Conservation (phyloP, 1,139 yeast genomes). For the Saccharomycopsis hybrid region DNA sequence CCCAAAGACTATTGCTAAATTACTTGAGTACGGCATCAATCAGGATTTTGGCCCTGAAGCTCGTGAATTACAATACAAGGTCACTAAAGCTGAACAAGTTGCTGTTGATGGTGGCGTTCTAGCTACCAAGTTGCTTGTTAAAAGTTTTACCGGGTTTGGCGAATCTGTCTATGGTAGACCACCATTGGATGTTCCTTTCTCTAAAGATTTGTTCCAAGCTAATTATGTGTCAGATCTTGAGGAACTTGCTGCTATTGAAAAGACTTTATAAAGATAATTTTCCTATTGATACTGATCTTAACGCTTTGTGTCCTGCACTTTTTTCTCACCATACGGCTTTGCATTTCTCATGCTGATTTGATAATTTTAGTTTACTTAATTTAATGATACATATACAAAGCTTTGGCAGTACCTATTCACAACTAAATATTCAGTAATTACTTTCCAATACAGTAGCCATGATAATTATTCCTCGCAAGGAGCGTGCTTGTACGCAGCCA, state of each 20-base stretch:
- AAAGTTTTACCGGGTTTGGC: slow-evolving; percentile 20
- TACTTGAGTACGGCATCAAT: slow-evolving; percentile 27
- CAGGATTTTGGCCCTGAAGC: slow-evolving; percentile 30
- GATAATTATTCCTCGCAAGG: too few relatives aligned
- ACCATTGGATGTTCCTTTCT: slow-evolving; percentile 23
- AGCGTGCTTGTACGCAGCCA: too few relatives aligned
- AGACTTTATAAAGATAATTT: slow-evolving; percentile 8
- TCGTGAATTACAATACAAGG: slow-evolving; percentile 30
- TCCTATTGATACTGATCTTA: too few relatives aligned
- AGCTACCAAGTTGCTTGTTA: slow-evolving; percentile 28
- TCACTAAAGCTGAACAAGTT: slow-evolving; percentile 33
- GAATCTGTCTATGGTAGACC: slow-evolving; percentile 20
- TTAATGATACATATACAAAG: too few relatives aligned
- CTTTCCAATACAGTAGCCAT: too few relatives aligned
- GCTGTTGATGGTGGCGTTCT: slow-evolving; percentile 32
- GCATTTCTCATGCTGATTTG: too few relatives aligned
- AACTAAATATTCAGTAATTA: too few relatives aligned
- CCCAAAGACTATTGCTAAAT: slow-evolving; percentile 34
- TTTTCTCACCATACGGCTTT: too few relatives aligned
- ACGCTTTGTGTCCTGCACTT: not conserved
- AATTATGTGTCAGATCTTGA: slow-evolving; percentile 14
- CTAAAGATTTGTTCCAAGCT: slow-evolving; percentile 7
- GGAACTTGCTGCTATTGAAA: slow-evolving; percentile 19
- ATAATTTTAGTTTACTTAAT: too few relatives aligned
- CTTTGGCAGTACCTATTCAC: too few relatives aligned